These are phyloP conservation scores for Metrosideros polymorpha DNA, from an alignment of 441 rosid species.

Conservation along the genomic window DNA sequence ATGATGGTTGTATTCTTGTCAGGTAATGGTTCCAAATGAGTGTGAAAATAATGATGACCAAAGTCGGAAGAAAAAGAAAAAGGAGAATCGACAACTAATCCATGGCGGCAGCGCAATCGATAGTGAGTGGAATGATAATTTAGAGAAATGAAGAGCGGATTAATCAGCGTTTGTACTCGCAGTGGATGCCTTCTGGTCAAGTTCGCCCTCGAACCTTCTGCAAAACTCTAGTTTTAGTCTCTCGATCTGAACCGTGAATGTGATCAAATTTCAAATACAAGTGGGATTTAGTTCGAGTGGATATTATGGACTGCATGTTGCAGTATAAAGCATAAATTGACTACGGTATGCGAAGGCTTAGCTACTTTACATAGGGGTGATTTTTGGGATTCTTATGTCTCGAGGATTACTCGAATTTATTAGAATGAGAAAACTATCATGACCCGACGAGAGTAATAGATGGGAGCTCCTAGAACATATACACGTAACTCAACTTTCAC, in stretches of 20 bases:
- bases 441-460: neutral
- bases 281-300: neutral
- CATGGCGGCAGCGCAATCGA: neutral
- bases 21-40: neutral
- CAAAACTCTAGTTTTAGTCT: neutral
- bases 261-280: neutral
- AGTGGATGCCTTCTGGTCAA: neutral
- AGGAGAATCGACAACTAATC: neutral
- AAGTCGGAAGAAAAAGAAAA: neutral
- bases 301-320: neutral
- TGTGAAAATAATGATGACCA: neutral
- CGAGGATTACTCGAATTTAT: neutral
- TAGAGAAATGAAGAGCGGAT: neutral
- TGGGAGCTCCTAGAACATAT: neutral
- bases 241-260: neutral
- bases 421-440: neutral
- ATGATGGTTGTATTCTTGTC: neutral
- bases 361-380: neutral
- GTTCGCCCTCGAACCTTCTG: neutral
- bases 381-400: neutral
- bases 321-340: neutral
- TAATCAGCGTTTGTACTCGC: neutral
- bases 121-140: neutral
- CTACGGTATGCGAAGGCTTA: neutral
- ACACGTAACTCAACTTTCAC: neutral